Evolutionary conservation across 2,329 filamentous ascomycete species (phyloP).

Genomic region (Fulvia fulva): DNA sequence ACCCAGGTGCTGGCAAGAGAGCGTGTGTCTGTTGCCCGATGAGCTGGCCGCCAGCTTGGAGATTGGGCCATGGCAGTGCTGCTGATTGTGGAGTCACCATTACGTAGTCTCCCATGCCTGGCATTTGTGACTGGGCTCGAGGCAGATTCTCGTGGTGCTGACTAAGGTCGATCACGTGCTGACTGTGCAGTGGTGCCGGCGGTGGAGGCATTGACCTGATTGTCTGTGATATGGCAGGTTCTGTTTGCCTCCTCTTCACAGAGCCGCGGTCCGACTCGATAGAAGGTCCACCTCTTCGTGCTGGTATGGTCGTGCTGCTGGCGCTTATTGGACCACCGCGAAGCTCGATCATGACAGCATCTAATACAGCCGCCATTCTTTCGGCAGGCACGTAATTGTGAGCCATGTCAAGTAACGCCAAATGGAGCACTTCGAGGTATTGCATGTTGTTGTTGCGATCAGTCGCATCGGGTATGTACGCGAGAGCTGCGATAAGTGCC

Average conservation of each 20-base stretch:
- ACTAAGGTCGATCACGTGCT: background rate
- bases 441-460: constrained; percentile 26
- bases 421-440: constrained; percentile 26
- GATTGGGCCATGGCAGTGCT: constrained; percentile 4
- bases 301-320: constrained; percentile 10
- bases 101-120: constrained; percentile 11
- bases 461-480: constrained; percentile 22
- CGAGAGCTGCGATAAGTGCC: constrained; percentile 26
- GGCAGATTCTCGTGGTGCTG: background rate
- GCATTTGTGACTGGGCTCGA: constrained; percentile 2
- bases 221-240: background rate
- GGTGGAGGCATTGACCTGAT: constrained; percentile 18
- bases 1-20: constrained; percentile 9
- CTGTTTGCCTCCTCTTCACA: constrained; percentile 21
- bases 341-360: constrained; percentile 25
- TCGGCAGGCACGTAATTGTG: constrained; percentile 25
- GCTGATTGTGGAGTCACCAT: constrained; percentile 18
- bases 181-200: background rate
- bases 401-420: constrained; percentile 24
- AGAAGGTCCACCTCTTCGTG: constrained; percentile 17
- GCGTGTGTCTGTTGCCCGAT: background rate
- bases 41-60: background rate
- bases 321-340: constrained; percentile 24
- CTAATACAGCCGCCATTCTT: constrained; percentile 23
- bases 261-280: constrained; percentile 15